These are phyloP conservation scores for Aureobasidium musti DNA, from an alignment of 2,329 filamentous ascomycete genomes.

Conservation along the genomic window DNA sequence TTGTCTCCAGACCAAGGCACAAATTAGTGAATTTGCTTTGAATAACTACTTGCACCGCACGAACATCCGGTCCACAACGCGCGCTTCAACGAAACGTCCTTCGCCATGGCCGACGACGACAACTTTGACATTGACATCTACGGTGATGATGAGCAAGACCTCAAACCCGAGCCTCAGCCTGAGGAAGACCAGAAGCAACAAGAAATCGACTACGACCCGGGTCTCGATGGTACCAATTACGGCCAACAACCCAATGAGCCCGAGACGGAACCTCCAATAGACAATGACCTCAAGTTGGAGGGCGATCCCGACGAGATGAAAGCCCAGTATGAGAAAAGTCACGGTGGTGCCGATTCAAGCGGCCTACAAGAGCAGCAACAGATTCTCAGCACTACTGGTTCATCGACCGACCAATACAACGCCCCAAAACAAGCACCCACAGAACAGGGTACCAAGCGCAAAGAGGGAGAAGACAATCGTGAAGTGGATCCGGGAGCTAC, in stretches of 20 bases:
- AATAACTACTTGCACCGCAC: not conserved
- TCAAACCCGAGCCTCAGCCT: slow-evolving; percentile 29
- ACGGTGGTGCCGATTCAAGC: not conserved
- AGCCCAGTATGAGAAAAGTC: slow-evolving; percentile 22
- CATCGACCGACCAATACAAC: slow-evolving; percentile 43
- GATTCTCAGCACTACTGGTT: slow-evolving; percentile 46
- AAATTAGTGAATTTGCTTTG: not conserved
- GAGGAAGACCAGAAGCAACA: slow-evolving; percentile 36
- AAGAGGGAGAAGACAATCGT: slow-evolving; percentile 57
- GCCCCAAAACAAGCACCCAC: slow-evolving; percentile 48
- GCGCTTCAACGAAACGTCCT: not conserved
- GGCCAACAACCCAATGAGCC: slow-evolving; percentile 35
- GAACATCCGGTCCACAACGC: not conserved
- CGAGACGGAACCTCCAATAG: slow-evolving; percentile 30
- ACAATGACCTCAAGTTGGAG: slow-evolving; percentile 1
- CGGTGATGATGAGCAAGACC: slow-evolving; percentile 55
- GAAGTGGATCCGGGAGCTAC: slow-evolving; percentile 60
- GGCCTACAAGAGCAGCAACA: slow-evolving; percentile 32
- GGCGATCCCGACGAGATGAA: slow-evolving; percentile 31
- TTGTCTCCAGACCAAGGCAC: slow-evolving; percentile 6
- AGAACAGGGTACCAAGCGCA: slow-evolving; percentile 63
- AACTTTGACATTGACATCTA: slow-evolving; percentile 73
- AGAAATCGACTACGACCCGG: slow-evolving; percentile 37
- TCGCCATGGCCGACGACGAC: slow-evolving; percentile 59
- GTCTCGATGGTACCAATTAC: slow-evolving; percentile 37